Base-by-base conservation (phyloP, 2,329 filamentous ascomycete species). In the Madurella mycetomatis region DNA sequence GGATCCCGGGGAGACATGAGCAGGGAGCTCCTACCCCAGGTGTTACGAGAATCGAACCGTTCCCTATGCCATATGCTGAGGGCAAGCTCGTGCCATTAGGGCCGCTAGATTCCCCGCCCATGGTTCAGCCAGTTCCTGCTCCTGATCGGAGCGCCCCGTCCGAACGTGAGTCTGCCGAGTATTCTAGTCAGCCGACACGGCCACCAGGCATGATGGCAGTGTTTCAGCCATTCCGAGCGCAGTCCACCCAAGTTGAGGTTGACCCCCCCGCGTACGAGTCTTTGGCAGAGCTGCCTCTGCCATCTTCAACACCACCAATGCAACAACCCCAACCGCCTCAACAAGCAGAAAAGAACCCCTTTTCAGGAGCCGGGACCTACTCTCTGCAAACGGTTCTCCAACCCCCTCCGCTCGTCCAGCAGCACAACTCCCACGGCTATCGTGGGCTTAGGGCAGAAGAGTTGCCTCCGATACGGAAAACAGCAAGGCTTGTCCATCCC, bases 401-500 rank as follows among this genome's bases (percentile, higher is more conserved):
- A 39, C 11, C 9, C 9, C 31, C 19, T 16, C 39, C 45, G 2
- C n/a, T 31, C 18, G 11, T 3, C 13, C 37, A 34, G 13, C 43
- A 13, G 2, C 19, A 39, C 11, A 1, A 4, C 9, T 3, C 18
- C 4, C 34, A 30, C 1, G 17, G 18, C 7, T 30, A 42, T 2
- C 4, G 8, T 15, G 8, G 17, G 1, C 9, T n/a, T 2, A 42
- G 11, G 9, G 13, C 13, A 25, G 39, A 31, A n/a, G 32, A 15
- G 15, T 9, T 52, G 41, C 16, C 49, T 3, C 58, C 58, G 18
- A 31, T 58, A 13, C 49, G 56, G 4, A 60, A 60, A 41, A 60
- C 56, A 5, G 56, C 56, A 11, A 51, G 58, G 51, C 51, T 60
- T 46, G 51, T 60, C 41, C 49, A 53, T 15, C 44, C 43, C 8